Conservation (phyloP, 352 stramenopile genomes). For the Peronospora farinosa region DNA sequence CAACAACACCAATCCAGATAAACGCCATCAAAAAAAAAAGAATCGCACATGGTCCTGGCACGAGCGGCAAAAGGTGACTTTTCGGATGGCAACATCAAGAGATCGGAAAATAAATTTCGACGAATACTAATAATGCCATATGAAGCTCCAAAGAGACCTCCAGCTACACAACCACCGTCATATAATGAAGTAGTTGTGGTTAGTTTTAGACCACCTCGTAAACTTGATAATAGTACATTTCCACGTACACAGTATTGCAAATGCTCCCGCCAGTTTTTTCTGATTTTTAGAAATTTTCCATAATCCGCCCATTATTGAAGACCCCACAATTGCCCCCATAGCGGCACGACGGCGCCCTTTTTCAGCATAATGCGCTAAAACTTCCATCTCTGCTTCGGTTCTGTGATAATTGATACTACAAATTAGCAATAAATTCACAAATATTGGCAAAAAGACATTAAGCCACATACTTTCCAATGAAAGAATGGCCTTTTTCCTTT, state of each 20-base stretch:
- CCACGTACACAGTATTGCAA: conserved; percentile 39
- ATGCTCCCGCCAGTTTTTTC: conserved; percentile 28
- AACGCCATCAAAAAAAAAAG: background rate
- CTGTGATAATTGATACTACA: conserved; percentile 21
- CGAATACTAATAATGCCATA: conserved; percentile 70
- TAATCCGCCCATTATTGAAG: conserved; percentile 24
- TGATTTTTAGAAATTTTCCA: conserved; percentile 45
- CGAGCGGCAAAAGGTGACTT: conserved; percentile 56
- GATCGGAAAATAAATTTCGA: conserved; percentile 55
- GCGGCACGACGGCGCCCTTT: conserved; percentile 42
- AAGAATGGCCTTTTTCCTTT: conserved; percentile 37
- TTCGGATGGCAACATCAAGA: conserved; percentile 57
- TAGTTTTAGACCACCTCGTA: background rate
- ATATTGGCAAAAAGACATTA: background rate
- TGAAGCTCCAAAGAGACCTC: conserved; percentile 48
- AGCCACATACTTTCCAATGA: conserved; percentile 52
- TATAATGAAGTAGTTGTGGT: background rate
- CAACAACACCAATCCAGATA: background rate
- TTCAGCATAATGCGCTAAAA: conserved; percentile 45
- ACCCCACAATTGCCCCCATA: conserved; percentile 37
- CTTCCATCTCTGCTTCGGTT: conserved; percentile 53
- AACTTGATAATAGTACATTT: background rate
- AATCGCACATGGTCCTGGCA: conserved; percentile 44
- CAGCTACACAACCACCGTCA: conserved; percentile 26
- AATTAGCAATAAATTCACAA: background rate